Percentiles rank a stretch among this genome's conserved stretches.
Conservation (phyloP, 768 basidiomycete genomes). For the Leucocoprinus sp. region DNA sequence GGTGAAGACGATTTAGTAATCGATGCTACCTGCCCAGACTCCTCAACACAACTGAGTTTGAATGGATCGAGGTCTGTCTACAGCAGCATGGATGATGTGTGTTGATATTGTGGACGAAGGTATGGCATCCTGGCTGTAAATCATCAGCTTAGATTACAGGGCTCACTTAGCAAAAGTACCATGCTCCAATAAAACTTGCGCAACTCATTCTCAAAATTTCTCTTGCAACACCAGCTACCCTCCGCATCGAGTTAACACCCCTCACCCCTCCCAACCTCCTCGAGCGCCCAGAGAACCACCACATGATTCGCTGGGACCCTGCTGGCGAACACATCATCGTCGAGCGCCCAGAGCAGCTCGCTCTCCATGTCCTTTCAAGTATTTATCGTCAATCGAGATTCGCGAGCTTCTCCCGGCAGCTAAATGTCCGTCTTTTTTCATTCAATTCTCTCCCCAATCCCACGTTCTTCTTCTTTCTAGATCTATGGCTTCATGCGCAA, state of each 20-base stretch:
- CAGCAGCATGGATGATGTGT: conserved; percentile 67
- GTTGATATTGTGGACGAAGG: conserved; percentile 50
- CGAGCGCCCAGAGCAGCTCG: conserved; percentile 87
- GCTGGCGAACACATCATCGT: conserved; percentile 94
- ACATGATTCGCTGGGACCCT: conserved; percentile 96
- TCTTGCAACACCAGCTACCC: conserved; percentile 67
- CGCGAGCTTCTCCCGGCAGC: conserved; percentile 94
- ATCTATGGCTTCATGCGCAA: conserved; percentile 99
- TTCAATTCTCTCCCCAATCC: conserved; percentile 14
- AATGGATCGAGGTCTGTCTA: conserved; percentile 43
- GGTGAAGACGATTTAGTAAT: conserved; percentile 11
- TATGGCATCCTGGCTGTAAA: conserved; percentile 24
- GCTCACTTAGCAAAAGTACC: conserved; percentile 72
- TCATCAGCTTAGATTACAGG: neutral
- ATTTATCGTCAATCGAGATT: conserved; percentile 96
- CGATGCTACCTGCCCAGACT: neutral
- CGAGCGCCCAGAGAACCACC: conserved; percentile 87
- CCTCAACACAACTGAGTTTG: conserved; percentile 23
- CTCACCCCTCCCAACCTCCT: conserved; percentile 49
- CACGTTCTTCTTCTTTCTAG: conserved; percentile 29
- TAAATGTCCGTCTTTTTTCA: conserved; percentile 64
- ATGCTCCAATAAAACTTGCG: conserved; percentile 81
- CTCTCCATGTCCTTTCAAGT: conserved; percentile 86
- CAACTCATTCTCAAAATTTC: conserved; percentile 70
- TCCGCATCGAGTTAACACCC: too few relatives aligned